Base-by-base conservation (phyloP, 108 stramenopile genomes). In the Discostella stelligeroides region DNA sequence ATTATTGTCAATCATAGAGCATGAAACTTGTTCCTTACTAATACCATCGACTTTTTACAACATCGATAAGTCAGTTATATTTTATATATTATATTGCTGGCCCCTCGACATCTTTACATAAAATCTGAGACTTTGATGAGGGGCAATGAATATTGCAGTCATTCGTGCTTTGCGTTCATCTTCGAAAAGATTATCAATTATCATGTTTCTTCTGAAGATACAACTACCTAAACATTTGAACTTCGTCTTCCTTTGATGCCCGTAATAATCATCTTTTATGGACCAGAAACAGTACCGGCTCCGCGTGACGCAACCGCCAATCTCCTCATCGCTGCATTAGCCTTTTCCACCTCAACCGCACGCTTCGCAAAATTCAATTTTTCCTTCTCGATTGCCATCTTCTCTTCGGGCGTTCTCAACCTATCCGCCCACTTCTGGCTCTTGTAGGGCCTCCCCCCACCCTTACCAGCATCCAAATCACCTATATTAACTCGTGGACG, bases 351-450 rank as follows among this genome's bases (percentile, higher is more conserved):
- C 15, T 60, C 69, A 65, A 79, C 50, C 24, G 59, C 41, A 51
- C 28, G 53, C 30, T 73, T 29, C 11, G 53, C 75, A 66, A 63
- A 53, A 29, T 27, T 57, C 34, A 39, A 49, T 50, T 82, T 59
- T 12, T 75, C 70, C 43, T 46, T 70, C 41, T 76, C 74, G 40
- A 84, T 60, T 1, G 70, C 84, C 29, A 60, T 76, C 83, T 86
- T 94, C 72, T 94, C 93, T 63, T 72, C 90, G 12, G 73, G 72
- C 4, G 93, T 91, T 75, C 79, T 83, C 62, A 95, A 83, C 46
- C 93, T 83, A 58, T 90, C 86, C 58, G 87, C 88, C 93, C 93
- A 95, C 78, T 88, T 86, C 53, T 85, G 81, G 69, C 86, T 91
- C 86, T 95, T 95, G 80, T 92, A 95, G 0, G 86, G 84, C 34